Evolutionary conservation across 1,139 yeast genomes (phyloP).

Genomic region (Sugiyamaella japonica): DNA sequence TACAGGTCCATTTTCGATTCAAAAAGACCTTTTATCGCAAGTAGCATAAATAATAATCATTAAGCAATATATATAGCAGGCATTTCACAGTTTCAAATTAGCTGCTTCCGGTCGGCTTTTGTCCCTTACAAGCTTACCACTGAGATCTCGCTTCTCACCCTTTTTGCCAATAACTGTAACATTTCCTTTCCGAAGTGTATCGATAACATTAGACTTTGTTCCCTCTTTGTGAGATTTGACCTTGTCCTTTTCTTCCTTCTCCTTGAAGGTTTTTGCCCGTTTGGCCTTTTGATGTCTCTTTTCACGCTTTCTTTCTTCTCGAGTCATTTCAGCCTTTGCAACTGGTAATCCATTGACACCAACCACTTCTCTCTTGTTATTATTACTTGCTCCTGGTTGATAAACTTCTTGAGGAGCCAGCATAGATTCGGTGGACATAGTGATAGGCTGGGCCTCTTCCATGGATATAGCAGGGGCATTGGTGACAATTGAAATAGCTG

Average conservation of each 20-base stretch:
- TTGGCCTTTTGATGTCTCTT: conserved; percentile 86
- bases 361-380: conserved; percentile 57
- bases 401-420: conserved; percentile 97
- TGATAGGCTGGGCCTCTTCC: conserved; percentile 97
- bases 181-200: conserved; percentile 71
- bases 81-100: conserved; percentile 33
- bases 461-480: conserved; percentile 76
- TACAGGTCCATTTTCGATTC: conserved; percentile 42
- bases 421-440: conserved; percentile 69
- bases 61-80: conserved; percentile 2
- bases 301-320: conserved; percentile 84
- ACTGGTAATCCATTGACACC: conserved; percentile 80
- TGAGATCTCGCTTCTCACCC: conserved; percentile 74
- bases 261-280: conserved; percentile 57
- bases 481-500: conserved; percentile 54
- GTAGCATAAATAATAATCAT: conserved; percentile 17
- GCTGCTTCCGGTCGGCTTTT: conserved; percentile 30
- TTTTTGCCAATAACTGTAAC: conserved; percentile 75
- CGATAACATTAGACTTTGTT: conserved; percentile 63
- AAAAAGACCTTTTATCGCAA: conserved; percentile 37
- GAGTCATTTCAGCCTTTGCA: conserved; percentile 77
- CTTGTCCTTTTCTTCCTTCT: conserved; percentile 41
- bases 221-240: conserved; percentile 49
- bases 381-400: conserved; percentile 48
- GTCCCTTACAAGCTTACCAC: conserved; percentile 62